Base-by-base conservation (phyloP, 257 asterid species). In the Schizonepeta tenuifolia region DNA sequence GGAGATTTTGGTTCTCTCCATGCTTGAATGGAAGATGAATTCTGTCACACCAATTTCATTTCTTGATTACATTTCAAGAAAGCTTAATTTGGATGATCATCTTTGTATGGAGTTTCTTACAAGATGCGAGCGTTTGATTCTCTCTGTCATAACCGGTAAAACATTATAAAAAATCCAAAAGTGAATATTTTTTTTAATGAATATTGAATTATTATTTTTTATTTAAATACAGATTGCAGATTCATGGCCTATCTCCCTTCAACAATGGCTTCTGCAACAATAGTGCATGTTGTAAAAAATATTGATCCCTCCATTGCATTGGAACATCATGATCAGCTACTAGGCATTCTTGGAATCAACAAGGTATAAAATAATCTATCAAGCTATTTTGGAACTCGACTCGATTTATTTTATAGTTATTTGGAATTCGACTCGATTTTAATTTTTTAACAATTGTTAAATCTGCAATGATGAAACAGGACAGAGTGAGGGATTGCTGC, bases 191-290 rank as follows among this genome's bases (percentile, higher is more conserved):
- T n/a, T 41, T 3, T 1, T 11, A 6, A 33, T 51, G 50, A n/a
- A n/a, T n/a, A n/a, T n/a, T n/a, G n/a, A n/a, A 3, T 17, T 17
- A 33, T 17, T 17, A 33, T 17, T 6, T 46, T 11, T 17, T 11
- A 5, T 22, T 50, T 14, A 20, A 59, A 41, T 18, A 9, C 77
- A 93, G 98, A 93, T 66, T 75, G 80, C 72, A 85, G 98, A 86
- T 90, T 83, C 75, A 81, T 78, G 86, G 40, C 77, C 43, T 83
- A 59, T 79, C 82, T 79, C 51, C 98, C 97, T 44, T 93, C 98
- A 41, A 86, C 87, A 55, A 59, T 90, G 85, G 96, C 98, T 55
- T 83, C 91, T 64, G 95, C 96, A 14, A 80, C 84, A 80, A 85
- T 93, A 91, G 81, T 79, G 80, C 85, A 80, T 72, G 90, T 85